phyloP scores from a whole-genome alignment of 2,329 filamentous ascomycete species.

The Exophiala alcalophila region DNA sequence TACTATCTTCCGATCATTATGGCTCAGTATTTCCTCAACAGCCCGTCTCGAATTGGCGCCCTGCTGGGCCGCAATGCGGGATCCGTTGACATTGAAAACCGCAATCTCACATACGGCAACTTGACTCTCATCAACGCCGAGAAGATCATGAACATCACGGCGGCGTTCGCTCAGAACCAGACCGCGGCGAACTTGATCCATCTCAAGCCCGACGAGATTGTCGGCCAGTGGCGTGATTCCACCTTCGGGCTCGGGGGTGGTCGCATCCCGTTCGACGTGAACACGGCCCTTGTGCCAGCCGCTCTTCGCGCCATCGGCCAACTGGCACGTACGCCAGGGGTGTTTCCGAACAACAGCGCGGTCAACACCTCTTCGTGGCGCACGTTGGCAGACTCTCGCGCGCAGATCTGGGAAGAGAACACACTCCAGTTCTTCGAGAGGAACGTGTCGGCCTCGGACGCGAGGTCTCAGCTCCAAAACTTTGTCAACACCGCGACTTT shows the following conservation, averaged over 20 bases:
- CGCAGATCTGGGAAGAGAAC: constrained; percentile 61
- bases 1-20: constrained; percentile 59
- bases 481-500: constrained; percentile 50
- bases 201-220: constrained; percentile 52
- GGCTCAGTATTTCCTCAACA: constrained; percentile 57
- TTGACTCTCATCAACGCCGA: constrained; percentile 54
- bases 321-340: constrained; percentile 46
- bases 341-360: constrained; percentile 48
- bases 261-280: constrained; percentile 64
- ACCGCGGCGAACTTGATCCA: constrained; percentile 56
- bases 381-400: constrained; percentile 48
- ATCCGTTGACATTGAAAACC: constrained; percentile 51
- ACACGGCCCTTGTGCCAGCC: constrained; percentile 61
- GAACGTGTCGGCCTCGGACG: constrained; percentile 44
- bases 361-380: constrained; percentile 21
- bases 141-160: constrained; percentile 57
- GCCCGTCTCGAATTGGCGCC: constrained; percentile 39
- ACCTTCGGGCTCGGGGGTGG: constrained; percentile 60
- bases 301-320: constrained; percentile 58
- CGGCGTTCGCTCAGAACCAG: constrained; percentile 54
- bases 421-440: constrained; percentile 58
- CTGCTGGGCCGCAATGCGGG: constrained; percentile 44
- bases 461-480: constrained; percentile 46
- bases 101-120: constrained; percentile 52
- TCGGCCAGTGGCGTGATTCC: constrained; percentile 64